phyloP scores from a whole-genome alignment of 208 protist species.

The Leishmania lainsoni region DNA sequence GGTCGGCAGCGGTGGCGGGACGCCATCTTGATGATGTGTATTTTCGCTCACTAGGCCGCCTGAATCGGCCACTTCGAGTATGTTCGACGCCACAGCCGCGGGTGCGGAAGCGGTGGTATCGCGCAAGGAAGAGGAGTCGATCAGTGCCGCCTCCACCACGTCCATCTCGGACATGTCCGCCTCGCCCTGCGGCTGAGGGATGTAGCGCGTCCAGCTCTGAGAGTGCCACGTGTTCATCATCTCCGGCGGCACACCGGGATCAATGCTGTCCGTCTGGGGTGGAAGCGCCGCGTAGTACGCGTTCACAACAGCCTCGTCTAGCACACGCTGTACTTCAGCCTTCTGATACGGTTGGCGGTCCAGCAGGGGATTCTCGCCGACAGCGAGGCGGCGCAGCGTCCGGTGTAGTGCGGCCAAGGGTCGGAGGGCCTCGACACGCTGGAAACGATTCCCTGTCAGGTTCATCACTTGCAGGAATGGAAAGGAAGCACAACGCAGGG shows the following conservation, averaged over 20 bases:
- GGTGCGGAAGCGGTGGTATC: constrained; percentile 3
- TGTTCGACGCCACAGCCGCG: background rate
- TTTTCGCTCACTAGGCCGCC: background rate
- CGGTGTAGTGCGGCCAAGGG: constrained; percentile 63
- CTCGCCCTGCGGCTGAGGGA: constrained; percentile 12
- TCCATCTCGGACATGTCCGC: constrained; percentile 12
- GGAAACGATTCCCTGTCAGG: constrained; percentile 66
- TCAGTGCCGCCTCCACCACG: background rate
- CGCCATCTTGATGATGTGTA: background rate
- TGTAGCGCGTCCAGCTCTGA: constrained; percentile 30
- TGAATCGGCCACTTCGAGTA: too few species aligned
- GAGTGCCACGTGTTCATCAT: constrained; percentile 17
- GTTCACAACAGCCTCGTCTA: constrained; percentile 66
- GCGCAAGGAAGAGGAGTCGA: constrained; percentile 5
- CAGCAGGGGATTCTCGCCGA: constrained; percentile 63
- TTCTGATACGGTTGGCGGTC: constrained; percentile 26
- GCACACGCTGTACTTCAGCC: constrained; percentile 30
- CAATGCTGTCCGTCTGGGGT: background rate
- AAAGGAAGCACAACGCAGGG: constrained; percentile 54
- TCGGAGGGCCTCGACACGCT: constrained; percentile 35
- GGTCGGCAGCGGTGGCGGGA: background rate
- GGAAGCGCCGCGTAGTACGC: constrained; percentile 47
- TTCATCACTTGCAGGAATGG: constrained; percentile 73
- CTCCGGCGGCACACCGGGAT: background rate
- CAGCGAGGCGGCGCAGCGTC: constrained; percentile 66